These are phyloP conservation scores for Botrytis sinoallii DNA, from an alignment of 2,329 filamentous ascomycete species.

Conservation along the genomic window DNA sequence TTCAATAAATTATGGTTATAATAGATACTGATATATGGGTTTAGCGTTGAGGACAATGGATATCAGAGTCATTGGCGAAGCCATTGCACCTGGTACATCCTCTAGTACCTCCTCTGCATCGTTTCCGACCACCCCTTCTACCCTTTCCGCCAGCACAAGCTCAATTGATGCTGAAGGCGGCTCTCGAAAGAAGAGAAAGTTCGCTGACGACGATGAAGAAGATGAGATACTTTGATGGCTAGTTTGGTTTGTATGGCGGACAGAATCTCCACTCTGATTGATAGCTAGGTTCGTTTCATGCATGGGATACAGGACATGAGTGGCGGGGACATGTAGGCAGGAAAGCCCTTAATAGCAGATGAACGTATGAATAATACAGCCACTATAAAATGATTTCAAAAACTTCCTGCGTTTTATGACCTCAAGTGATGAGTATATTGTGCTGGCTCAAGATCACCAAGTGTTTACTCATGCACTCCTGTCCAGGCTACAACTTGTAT, in stretches of 20 bases:
- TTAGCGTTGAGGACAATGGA: no score
- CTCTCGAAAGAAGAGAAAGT: background rate
- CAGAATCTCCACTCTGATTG: background rate
- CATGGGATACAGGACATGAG: background rate
- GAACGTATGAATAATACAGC: background rate
- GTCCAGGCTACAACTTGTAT: background rate
- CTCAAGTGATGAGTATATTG: background rate
- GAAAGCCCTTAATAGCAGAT: background rate
- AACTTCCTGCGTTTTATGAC: background rate
- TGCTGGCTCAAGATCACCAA: background rate
- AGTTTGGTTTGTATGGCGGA: no score
- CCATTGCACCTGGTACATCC: no score
- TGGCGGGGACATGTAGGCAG: background rate
- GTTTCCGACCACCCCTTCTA: no score
- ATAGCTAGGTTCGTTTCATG: no score
- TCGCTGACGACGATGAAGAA: background rate
- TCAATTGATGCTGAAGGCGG: fast-evolving
- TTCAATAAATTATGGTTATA: no score
- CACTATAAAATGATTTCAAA: background rate
- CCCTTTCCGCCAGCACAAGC: no score
- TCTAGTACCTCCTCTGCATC: no score
- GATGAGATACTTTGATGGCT: background rate
- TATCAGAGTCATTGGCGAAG: no score
- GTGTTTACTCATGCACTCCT: background rate
- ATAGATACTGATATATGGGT: no score